These are phyloP conservation scores for Funneliformis mosseae DNA, from an alignment of 192 early-diverging fungal genomes.

Conservation along the genomic window DNA sequence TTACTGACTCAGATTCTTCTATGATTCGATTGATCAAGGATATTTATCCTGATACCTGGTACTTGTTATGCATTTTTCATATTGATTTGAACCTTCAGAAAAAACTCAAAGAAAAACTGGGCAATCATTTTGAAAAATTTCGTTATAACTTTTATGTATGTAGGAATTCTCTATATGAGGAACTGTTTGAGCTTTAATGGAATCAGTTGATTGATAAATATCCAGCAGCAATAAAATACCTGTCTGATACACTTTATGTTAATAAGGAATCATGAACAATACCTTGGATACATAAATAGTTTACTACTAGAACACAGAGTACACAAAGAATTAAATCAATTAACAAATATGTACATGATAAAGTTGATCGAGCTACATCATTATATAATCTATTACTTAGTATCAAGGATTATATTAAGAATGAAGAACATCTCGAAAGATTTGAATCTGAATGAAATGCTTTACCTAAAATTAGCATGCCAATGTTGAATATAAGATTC, in stretches of 20 bases:
- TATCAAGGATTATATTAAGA: not conserved
- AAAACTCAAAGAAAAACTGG: not conserved
- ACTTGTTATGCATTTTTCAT: not conserved
- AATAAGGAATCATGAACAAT: not conserved
- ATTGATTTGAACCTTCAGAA: not conserved
- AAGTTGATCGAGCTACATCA: not conserved
- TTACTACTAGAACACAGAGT: not conserved
- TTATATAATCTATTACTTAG: not conserved
- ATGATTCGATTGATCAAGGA: not conserved
- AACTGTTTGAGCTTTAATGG: not conserved
- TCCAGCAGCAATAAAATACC: not conserved
- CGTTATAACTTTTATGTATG: not conserved
- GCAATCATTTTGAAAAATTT: no score
- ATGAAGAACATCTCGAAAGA: not conserved
- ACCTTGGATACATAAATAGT: not conserved
- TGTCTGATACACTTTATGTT: not conserved
- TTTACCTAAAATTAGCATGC: not conserved
- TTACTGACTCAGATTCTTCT: no score
- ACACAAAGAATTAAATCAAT: not conserved
- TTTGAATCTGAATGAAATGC: not conserved
- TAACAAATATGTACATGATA: not conserved
- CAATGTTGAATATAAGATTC: no score
- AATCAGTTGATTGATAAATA: no score
- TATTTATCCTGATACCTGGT: not conserved
- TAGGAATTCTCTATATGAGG: not conserved